Evolutionary conservation across 805 yeast genomes (phyloP).

Genomic region (Candida railenensis): DNA sequence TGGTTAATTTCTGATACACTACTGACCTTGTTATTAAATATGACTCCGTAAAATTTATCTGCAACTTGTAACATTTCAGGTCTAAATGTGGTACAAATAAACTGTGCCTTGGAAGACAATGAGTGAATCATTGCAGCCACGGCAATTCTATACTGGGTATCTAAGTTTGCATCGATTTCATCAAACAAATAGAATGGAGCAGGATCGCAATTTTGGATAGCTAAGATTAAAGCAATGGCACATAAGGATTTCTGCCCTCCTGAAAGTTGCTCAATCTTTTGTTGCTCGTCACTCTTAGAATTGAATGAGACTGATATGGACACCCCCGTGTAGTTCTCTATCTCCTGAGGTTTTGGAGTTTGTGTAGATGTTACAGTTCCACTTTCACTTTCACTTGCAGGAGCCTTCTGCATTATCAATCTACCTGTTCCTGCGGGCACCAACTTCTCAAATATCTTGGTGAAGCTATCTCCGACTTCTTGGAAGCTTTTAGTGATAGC

Average conservation of each 20-base stretch:
- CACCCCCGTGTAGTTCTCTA: slow-evolving; percentile 65
- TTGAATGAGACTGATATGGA: slow-evolving; percentile 88
- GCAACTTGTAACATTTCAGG: slow-evolving; percentile 90
- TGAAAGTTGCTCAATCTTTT: slow-evolving; percentile 83
- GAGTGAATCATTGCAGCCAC: slow-evolving; percentile 75
- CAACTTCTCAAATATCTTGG: slow-evolving; percentile 70
- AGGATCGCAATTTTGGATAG: slow-evolving; percentile 93
- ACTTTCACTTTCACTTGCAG: slow-evolving; percentile 6
- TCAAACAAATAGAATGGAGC: slow-evolving; percentile 96
- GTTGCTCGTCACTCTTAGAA: slow-evolving; percentile 80
- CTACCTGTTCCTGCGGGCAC: slow-evolving; percentile 84
- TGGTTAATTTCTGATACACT: slow-evolving; percentile 67
- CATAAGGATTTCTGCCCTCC: slow-evolving; percentile 98
- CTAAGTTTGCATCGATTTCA: slow-evolving; percentile 95
- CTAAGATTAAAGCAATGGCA: slow-evolving; percentile 89
- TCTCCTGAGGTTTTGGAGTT: slow-evolving; percentile 12
- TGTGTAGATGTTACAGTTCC: background rate
- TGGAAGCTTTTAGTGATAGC: slow-evolving; percentile 80
- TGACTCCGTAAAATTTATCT: slow-evolving; percentile 83
- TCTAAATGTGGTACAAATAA: slow-evolving; percentile 93
- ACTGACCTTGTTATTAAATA: slow-evolving; percentile 79
- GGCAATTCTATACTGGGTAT: slow-evolving; percentile 84
- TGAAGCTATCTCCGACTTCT: slow-evolving; percentile 71
- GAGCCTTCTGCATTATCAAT: slow-evolving; percentile 59
- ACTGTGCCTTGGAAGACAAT: slow-evolving; percentile 73